phyloP scores from a whole-genome alignment of 305 asterid species.

The Fraxinus xanthoxyloides region DNA sequence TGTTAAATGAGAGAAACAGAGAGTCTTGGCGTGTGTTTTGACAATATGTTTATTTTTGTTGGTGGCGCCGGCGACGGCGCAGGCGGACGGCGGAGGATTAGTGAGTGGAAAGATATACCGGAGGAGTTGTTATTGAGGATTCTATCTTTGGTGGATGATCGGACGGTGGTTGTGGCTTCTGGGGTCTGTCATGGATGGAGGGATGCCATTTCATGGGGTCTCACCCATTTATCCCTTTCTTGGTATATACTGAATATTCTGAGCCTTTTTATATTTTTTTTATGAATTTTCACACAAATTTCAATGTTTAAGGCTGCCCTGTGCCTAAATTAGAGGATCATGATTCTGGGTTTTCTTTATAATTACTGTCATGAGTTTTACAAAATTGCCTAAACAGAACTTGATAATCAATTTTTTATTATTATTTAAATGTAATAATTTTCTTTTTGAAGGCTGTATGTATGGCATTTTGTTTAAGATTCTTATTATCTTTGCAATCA shows the following conservation, averaged over 20 bases:
- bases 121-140: conserved; percentile 80
- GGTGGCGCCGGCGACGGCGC: conserved; percentile 4
- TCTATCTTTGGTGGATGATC: conserved; percentile 77
- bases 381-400: neutral
- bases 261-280: neutral
- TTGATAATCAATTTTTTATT: neutral
- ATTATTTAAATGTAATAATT: neutral
- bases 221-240: conserved; percentile 67
- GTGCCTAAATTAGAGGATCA: neutral
- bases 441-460: neutral
- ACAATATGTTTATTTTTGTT: conserved; percentile 55
- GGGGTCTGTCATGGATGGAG: conserved; percentile 36
- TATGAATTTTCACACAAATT: neutral
- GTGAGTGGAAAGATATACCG: conserved; percentile 94
- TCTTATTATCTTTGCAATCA: neutral
- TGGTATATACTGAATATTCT: conserved; percentile 46
- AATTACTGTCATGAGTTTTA: neutral
- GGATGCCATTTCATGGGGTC: conserved; percentile 85
- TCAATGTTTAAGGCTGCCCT: neutral
- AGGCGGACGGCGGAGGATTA: conserved; percentile 46
- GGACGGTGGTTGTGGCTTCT: conserved; percentile 79
- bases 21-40: conserved; percentile 52
- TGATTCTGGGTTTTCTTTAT: neutral
- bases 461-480: neutral
- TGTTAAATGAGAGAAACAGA: conserved; percentile 42